Percentiles rank a stretch among this genome's conserved stretches.
These are phyloP conservation scores for Lentinula lateritia DNA, from an alignment of 768 basidiomycete genomes.

Conservation along the genomic window DNA sequence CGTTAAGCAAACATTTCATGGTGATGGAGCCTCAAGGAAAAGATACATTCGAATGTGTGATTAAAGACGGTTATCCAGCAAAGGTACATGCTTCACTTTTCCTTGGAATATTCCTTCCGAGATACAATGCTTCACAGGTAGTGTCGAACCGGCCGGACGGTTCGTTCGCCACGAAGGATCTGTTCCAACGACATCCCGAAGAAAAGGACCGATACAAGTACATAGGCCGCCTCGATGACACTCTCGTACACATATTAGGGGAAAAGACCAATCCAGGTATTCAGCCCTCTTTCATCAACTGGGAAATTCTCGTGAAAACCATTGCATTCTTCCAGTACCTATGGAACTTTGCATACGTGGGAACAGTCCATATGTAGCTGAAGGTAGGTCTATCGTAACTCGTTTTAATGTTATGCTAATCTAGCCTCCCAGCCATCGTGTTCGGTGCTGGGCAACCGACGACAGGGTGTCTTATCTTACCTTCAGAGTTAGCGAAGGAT, in stretches of 20 bases:
- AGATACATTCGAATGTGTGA: constrained; percentile 40
- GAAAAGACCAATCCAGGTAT: constrained; percentile 50
- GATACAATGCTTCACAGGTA: constrained; percentile 13
- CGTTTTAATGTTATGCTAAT: neutral
- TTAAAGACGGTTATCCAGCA: constrained; percentile 46
- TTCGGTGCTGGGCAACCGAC: constrained; percentile 47
- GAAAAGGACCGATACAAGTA: constrained; percentile 31
- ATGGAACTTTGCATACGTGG: constrained; percentile 49
- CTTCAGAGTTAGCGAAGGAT: constrained; percentile 30
- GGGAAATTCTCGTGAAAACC: neutral
- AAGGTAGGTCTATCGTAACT: constrained; percentile 17
- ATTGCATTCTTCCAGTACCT: constrained; percentile 24
- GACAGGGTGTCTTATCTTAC: constrained; percentile 45
- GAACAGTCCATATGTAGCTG: constrained; percentile 38
- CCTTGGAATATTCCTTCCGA: neutral
- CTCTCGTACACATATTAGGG: constrained; percentile 38
- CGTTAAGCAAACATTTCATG: constrained; percentile 28
- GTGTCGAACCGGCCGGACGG: constrained; percentile 42
- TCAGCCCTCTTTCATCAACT: neutral
- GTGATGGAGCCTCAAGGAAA: constrained; percentile 36
- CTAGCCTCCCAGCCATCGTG: constrained; percentile 31
- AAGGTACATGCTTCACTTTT: constrained; percentile 25
- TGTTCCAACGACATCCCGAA: constrained; percentile 42
- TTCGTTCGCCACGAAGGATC: constrained; percentile 51
- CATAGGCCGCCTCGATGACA: constrained; percentile 40